Evolutionary conservation across 352 stramenopile genomes (phyloP), one percentile per base, ranked within the genome.

Genomic region (Phytophthora niederhauseri): DNA sequence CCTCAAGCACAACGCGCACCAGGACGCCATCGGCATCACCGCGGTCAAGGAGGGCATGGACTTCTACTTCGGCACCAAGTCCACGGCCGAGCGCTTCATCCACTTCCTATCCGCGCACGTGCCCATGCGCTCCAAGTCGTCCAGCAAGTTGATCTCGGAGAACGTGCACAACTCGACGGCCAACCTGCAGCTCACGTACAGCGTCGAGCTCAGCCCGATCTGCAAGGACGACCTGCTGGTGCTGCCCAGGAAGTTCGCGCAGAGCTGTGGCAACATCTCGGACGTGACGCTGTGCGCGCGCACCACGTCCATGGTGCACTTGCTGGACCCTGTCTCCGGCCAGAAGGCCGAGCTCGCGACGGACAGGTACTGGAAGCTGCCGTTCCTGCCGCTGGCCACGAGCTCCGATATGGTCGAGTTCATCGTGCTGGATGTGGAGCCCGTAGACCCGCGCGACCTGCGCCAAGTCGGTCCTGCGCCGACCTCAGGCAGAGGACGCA

Each of bases 181-280:
- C 59, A 92, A 93, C 52, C 62, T 91, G 22, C 81, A 94, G 68
- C 77, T 81, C 14, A 91, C 84, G 20, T 90, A 82, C 66, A 84
- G 79, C 55, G 80, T 92, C 45, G 84, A 95, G 61, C 55, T 95
- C 4, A 83, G 76, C 52, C 86, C 86, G 0, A 78, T 95, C 24
- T 92, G 80, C 72, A 92, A 92, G 61, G 81, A 93, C 70, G 88
- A 95, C 59, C 59, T 95, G 56, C 57, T 95, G 0, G 26, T 91
- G 0, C 51, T 93, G 46, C 84, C 87, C 1, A 67, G 64, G 53
- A 90, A 88, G 58, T 24, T 88, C n/a, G 81, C 82, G 11, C 77
- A 87, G 49, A 82, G 73, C 31, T 89, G 72, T 50, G 82, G 87
- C n/a, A 92, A 78, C 62, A 89, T 93, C 69, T 75, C 81, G 15